Base-by-base conservation (phyloP, 1,284 basidiomycete species). In the Austroboletus niveus region DNA sequence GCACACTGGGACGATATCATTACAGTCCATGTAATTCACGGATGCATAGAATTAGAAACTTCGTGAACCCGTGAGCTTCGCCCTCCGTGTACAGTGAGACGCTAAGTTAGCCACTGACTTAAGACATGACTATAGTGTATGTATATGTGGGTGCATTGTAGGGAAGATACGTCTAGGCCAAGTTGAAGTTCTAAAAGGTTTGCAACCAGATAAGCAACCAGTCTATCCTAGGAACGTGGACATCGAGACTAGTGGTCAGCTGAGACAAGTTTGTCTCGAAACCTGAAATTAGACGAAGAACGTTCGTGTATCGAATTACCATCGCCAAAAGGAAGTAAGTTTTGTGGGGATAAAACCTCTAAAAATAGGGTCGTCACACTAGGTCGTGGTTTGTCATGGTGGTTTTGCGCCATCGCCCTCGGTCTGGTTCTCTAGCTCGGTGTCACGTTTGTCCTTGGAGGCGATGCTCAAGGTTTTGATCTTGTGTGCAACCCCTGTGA, bases 41-140 rank as follows among this genome's bases (percentile, higher is more conserved):
- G 54, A 53, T 53, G 48, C 52, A 58, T 42, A 44, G 52, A 61
- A 64, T 54, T 68, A 67, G 63, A 69, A 41, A 22, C 42, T 49
- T 45, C 24, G 27, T 55, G 51, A 46, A 35, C 41, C 45, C 22
- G 24, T 48, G 45, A 51, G 15, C 12, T 42, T 29, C 24, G 22
- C 22, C 24, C 14, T n/a, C n/a, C 1, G 31, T 24, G 12, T 31
- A 42, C 2, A 9, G 24, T 27, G 39, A 8, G 31, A 12, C 12
- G 31, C 31, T 12, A 32, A 12, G 17, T 17, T 17, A 17, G 17
- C 17, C 17, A 17, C 17, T 17, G 17, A 17, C 17, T 17, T 17
- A 17, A 29, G 7, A 29, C 27, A 29, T 29, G 8, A 29, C 27
- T 29, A 29, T 6, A 29, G 27, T 29, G 8, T 29, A 29, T 29